A percentile compares a stretch with the other conserved stretches of the same genome.
Conservation (phyloP, 2,329 filamentous ascomycete species). For the Alternaria brassicicola region DNA sequence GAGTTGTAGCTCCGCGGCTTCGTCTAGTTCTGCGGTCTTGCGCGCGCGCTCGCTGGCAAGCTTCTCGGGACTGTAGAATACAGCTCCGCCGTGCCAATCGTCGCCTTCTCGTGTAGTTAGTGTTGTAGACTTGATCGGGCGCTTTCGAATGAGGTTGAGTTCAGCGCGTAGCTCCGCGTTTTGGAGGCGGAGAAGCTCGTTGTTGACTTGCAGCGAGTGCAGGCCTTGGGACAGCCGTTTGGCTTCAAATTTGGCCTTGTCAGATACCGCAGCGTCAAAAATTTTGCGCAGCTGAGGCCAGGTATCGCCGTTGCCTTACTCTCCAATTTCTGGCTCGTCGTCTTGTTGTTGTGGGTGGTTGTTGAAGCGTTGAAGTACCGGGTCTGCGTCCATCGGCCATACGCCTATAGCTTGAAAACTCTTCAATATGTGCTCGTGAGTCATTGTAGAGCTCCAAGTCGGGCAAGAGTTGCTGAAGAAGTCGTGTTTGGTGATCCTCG, state of each 20-base stretch:
- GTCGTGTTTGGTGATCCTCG: background rate
- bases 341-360: background rate
- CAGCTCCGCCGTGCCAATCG: background rate
- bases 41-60: background rate
- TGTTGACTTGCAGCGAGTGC: background rate
- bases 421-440: background rate
- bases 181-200: background rate
- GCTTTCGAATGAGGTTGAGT: background rate
- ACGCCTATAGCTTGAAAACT: background rate
- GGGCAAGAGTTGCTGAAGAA: background rate
- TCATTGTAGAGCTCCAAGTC: background rate
- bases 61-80: background rate
- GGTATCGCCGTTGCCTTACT: background rate
- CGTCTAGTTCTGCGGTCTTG: background rate
- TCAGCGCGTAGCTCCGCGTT: background rate
- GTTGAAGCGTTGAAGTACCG: background rate
- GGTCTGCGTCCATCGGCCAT: background rate
- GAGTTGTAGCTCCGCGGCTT: background rate
- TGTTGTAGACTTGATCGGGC: background rate
- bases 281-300: background rate
- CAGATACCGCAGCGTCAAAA: background rate
- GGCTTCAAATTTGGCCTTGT: background rate
- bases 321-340: background rate
- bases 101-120: background rate
- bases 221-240: background rate